Percentiles rank a stretch among this genome's conserved stretches.
Conservation (phyloP, 225 moss, liverwort and hornwort genomes). For the Anthoceros angustus region DNA sequence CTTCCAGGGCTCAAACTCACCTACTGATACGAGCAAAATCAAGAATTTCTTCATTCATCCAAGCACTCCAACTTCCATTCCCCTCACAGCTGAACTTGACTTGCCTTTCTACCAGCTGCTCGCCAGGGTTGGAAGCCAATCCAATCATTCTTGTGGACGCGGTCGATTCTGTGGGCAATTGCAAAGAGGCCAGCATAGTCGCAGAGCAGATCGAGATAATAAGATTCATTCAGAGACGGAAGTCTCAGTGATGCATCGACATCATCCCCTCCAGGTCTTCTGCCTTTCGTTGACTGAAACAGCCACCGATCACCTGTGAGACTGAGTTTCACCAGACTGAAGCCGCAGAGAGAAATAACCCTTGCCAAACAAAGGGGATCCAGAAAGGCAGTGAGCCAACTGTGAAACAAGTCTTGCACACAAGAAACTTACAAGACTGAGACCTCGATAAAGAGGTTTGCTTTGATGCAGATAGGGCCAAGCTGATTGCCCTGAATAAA, state of each 20-base stretch:
- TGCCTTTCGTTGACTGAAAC: conserved; percentile 50
- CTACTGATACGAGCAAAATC: conserved; percentile 3
- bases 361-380: not conserved
- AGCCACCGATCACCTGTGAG: not conserved
- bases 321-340: not conserved
- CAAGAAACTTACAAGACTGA: conserved; percentile 53
- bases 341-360: not conserved
- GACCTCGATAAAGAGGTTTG: conserved; percentile 67
- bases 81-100: conserved; percentile 5
- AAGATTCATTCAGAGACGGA: conserved; percentile 58
- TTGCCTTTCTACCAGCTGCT: conserved; percentile 49
- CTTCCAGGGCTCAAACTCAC: not conserved
- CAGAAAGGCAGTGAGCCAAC: not conserved
- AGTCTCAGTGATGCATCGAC: conserved; percentile 70
- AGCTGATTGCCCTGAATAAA: conserved; percentile 64
- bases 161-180: conserved; percentile 66
- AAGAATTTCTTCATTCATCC: not conserved
- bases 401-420: not conserved
- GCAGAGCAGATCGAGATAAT: conserved; percentile 61
- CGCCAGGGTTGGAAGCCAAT: conserved; percentile 98
- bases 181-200: conserved; percentile 71
- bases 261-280: conserved; percentile 61
- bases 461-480: conserved; percentile 64
- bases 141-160: conserved; percentile 76
- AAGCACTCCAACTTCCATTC: conserved; percentile 3